phyloP scores from a whole-genome alignment of 495 filamentous ascomycete species.

The Rusavskia elegans region DNA sequence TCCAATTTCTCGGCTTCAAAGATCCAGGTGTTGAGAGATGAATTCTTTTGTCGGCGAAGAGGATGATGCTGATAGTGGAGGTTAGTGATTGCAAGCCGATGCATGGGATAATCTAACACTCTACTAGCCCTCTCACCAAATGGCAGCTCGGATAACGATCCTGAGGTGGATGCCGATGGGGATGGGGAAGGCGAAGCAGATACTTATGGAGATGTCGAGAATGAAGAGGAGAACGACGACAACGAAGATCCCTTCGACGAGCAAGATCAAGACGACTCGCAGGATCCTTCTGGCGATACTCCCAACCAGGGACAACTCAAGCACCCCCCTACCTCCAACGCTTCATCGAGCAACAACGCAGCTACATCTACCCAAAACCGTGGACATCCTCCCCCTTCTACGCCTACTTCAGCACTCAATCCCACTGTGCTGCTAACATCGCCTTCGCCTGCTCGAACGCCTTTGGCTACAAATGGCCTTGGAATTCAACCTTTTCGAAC shows the following conservation, averaged over 20 bases:
- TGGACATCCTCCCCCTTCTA: constrained; percentile 17
- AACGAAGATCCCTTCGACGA: constrained; percentile 37
- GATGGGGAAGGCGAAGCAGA: constrained; percentile 51
- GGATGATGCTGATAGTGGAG: constrained; percentile 38
- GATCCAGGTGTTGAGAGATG: constrained; percentile 2
- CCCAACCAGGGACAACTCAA: constrained; percentile 2
- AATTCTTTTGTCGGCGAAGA: constrained; percentile 29
- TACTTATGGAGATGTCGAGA: constrained; percentile 40
- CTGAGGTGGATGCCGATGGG: constrained; percentile 42
- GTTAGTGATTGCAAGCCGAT: constrained; percentile 15
- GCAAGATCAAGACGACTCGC: constrained; percentile 34
- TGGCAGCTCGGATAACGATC: constrained; percentile 55
- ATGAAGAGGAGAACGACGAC: constrained; percentile 40
- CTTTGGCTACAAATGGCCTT: constrained; percentile 17
- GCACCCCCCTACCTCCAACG: not conserved
- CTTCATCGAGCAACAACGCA: not conserved
- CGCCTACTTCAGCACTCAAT: constrained; percentile 23
- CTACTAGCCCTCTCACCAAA: constrained; percentile 34
- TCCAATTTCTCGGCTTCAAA: no score
- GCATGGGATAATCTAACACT: not conserved
- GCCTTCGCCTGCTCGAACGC: constrained; percentile 18
- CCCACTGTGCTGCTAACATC: constrained; percentile 22
- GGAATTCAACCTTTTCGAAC: constrained; percentile 43
- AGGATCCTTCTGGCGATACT: constrained; percentile 10
- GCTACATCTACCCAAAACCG: constrained; percentile 25